These are phyloP conservation scores for Taphrina sp. DNA, from an alignment of 1,139 yeast genomes.

Conservation along the genomic window DNA sequence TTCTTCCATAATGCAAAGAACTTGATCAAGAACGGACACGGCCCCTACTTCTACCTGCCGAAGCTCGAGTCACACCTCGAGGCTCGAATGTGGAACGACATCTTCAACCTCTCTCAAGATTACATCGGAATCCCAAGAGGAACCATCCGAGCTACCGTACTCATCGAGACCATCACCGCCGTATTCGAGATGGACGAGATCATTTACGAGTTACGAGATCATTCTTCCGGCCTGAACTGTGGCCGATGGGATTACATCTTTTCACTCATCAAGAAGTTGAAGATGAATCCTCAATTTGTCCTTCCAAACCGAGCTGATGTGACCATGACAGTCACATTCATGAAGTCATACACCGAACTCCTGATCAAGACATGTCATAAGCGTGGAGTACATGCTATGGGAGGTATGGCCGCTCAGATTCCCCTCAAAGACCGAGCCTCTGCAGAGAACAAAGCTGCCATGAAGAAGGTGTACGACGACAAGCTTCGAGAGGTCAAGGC, in stretches of 20 bases:
- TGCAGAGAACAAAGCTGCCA: conserved; percentile 55
- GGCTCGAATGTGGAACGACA: conserved; percentile 77
- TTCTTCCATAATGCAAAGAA: conserved; percentile 72
- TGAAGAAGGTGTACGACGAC: conserved; percentile 70
- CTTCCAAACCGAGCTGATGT: conserved; percentile 73
- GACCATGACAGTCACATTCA: conserved; percentile 72
- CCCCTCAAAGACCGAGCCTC: conserved; percentile 62
- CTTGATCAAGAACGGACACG: conserved; percentile 59
- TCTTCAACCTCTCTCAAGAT: conserved; percentile 68
- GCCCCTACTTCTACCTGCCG: conserved; percentile 77
- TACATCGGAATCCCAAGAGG: conserved; percentile 65
- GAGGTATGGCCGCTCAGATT: conserved; percentile 84
- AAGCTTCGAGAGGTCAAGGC: conserved; percentile 71
- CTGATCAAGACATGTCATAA: conserved; percentile 70
- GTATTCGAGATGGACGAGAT: conserved; percentile 82
- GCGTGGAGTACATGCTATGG: conserved; percentile 77
- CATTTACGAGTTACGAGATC: conserved; percentile 70
- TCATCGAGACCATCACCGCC: conserved; percentile 73
- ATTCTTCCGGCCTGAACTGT: conserved; percentile 74
- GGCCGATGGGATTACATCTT: conserved; percentile 84
- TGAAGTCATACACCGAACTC: conserved; percentile 66
- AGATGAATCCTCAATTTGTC: conserved; percentile 61
- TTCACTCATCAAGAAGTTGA: conserved; percentile 65
- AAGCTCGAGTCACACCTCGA: conserved; percentile 79
- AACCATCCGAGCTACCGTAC: conserved; percentile 73